These are phyloP conservation scores for Epicoccum sorghinum DNA, from an alignment of 2,329 filamentous ascomycete genomes.

Conservation along the genomic window DNA sequence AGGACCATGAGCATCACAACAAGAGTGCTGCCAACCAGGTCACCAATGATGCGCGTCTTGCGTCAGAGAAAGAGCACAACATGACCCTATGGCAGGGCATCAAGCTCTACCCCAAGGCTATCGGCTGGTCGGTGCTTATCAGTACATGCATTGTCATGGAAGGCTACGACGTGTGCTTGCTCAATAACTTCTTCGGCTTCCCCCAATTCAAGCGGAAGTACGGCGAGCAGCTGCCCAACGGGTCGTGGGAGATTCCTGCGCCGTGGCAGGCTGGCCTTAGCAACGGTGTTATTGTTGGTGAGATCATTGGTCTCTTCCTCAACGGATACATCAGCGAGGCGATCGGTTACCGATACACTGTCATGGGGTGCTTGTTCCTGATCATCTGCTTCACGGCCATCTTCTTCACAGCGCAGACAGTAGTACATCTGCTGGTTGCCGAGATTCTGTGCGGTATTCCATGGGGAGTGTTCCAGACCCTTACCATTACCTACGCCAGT, in stretches of 20 bases:
- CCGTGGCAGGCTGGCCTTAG: slow-evolving; percentile 55
- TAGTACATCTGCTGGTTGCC: slow-evolving; percentile 52
- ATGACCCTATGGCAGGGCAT: slow-evolving; percentile 73
- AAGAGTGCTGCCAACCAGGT: slow-evolving; percentile 39
- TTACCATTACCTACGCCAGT: slow-evolving; percentile 58
- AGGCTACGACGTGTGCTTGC: slow-evolving; percentile 80
- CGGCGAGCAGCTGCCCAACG: slow-evolving; percentile 49
- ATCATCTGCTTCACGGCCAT: slow-evolving; percentile 55
- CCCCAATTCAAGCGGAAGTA: slow-evolving; percentile 56
- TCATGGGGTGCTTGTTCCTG: slow-evolving; percentile 52
- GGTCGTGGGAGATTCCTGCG: slow-evolving; percentile 52
- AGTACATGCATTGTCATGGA: slow-evolving; percentile 94
- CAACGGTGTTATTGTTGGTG: slow-evolving; percentile 56
- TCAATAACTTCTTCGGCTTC: slow-evolving; percentile 76
- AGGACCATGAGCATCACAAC: slow-evolving; percentile 28
- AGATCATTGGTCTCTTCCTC: slow-evolving; percentile 55
- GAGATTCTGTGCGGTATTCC: slow-evolving; percentile 57
- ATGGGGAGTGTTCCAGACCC: slow-evolving; percentile 57
- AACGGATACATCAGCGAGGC: slow-evolving; percentile 55
- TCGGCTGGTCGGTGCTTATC: slow-evolving; percentile 82
- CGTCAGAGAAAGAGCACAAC: slow-evolving; percentile 56
- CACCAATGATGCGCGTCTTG: slow-evolving; percentile 51
- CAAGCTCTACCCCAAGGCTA: slow-evolving; percentile 83
- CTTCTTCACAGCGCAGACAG: slow-evolving; percentile 56
- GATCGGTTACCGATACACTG: slow-evolving; percentile 55